Conservation (phyloP, 1,139 yeast species). For the Blastobotrys capitulatus region DNA sequence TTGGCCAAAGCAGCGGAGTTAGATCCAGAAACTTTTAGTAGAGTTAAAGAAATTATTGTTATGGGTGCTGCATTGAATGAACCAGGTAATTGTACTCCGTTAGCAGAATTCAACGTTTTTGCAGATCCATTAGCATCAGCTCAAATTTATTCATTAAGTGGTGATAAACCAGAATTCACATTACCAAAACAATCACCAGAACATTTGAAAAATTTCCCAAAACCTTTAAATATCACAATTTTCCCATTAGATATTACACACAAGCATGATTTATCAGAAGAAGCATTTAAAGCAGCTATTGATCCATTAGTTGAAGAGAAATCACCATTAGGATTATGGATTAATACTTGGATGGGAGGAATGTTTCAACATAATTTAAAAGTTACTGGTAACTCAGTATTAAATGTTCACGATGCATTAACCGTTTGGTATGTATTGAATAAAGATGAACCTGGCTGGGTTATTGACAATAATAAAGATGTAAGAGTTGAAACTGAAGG, state of each 20-base stretch:
- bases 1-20: conserved; percentile 37
- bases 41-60: conserved; percentile 34
- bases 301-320: conserved; percentile 17
- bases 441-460: conserved; percentile 26
- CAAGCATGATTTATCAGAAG: conserved; percentile 28
- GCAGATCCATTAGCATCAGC: conserved; percentile 41
- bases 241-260: conserved; percentile 39
- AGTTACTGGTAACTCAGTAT: conserved; percentile 21
- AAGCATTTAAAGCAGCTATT: conserved; percentile 19
- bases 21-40: conserved; percentile 35
- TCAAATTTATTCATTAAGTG: conserved; percentile 34
- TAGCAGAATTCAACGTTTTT: conserved; percentile 40
- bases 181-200: conserved; percentile 26
- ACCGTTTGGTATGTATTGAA: conserved; percentile 31
- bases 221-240: conserved; percentile 30
- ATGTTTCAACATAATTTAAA: conserved; percentile 30
- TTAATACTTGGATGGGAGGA: conserved; percentile 32
- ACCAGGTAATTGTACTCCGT: conserved; percentile 40
- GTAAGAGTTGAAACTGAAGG: conserved; percentile 39
- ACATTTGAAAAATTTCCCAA: conserved; percentile 15
- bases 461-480: conserved; percentile 26
- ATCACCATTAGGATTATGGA: conserved; percentile 35
- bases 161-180: conserved; percentile 28
- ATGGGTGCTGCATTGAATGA: conserved; percentile 39
- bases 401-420: conserved; percentile 39